Evolutionary conservation across 495 filamentous ascomycete genomes (phyloP).

Genomic region (Xylona heveae): DNA sequence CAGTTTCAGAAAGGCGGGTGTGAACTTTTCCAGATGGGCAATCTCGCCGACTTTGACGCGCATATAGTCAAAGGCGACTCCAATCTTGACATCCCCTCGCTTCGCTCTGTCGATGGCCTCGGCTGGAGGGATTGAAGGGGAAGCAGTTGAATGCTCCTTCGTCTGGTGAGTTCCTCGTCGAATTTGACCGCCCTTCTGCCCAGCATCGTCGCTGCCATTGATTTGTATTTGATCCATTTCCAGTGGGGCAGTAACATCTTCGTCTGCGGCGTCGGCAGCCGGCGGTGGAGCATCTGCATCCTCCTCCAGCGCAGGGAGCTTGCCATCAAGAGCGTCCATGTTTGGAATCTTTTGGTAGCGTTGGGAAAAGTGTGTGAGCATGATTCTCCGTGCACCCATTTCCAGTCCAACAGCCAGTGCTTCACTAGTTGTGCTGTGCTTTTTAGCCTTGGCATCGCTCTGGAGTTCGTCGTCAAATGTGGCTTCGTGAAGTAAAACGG

Average conservation of each 20-base stretch:
- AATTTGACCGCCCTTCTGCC: too few species aligned
- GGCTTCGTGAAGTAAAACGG: slow-evolving; percentile 81
- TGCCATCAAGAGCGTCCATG: slow-evolving; percentile 19
- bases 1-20: slow-evolving; percentile 49
- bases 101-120: too few species aligned
- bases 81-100: slow-evolving; percentile 33
- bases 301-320: slow-evolving; percentile 9
- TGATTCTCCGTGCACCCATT: slow-evolving; percentile 55
- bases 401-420: slow-evolving; percentile 52
- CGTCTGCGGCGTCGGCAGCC: too few species aligned
- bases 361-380: slow-evolving; percentile 90
- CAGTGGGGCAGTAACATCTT: too few species aligned
- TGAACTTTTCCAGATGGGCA: slow-evolving; percentile 47
- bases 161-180: too few species aligned
- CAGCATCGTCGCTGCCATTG: too few species aligned
- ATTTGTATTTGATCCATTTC: too few species aligned
- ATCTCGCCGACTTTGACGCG: slow-evolving; percentile 63
- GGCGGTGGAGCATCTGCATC: too few species aligned
- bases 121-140: too few species aligned
- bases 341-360: slow-evolving; percentile 74
- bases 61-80: slow-evolving; percentile 85
- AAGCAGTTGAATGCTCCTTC: too few species aligned
- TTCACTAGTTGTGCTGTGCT: slow-evolving; percentile 68
- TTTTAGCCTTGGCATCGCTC: slow-evolving; percentile 68
- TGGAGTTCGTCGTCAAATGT: slow-evolving; percentile 75